Evolutionary conservation across 805 yeast species (phyloP), one percentile per base, ranked within the genome.

Genomic region (Blastobotrys peoriensis): DNA sequence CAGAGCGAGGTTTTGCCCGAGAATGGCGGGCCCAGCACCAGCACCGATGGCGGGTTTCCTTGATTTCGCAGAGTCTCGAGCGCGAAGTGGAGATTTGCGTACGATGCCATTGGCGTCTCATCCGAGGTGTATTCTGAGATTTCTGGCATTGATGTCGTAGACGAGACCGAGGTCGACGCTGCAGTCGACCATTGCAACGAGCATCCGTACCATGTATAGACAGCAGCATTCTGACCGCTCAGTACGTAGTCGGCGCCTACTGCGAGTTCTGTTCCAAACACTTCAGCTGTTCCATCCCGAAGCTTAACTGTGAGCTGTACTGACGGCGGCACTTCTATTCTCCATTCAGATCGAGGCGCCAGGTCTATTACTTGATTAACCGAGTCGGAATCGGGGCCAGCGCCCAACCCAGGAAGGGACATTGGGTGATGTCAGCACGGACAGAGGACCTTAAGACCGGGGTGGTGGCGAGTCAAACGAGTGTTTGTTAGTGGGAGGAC

Each of bases 201-300:
- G 54, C 86, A 79, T 3, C 95, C 95, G 28, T 75, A 77, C 51
- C 76, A 77, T 1, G 88, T 73, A 48, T 67, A 77, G 1, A 84
- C 55, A 10, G 81, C 75, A 3, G 75, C 65, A 43, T 76, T 77
- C 48, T 73, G 65, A 5, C 80, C 81, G 20, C 66, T 62, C 56
- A 85, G 79, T 2, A 64, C 59, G 55, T 79, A 82, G 18, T 79
- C 84, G 1, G 73, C 69, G 46, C 83, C 86, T 36, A 73, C 68
- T 2, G 96, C 85, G 19, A 93, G 73, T 61, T 93, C 99, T 2
- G 96, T 86, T 19, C 98, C 99, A 63, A 83, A 86, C 6, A 88
- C 75, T 65, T 93, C 98, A 1, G 86, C 96, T 2, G 80, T 72
- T 3, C 98, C 99, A 2, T 5, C 17, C 40, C 57, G 33, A 35